phyloP scores from a whole-genome alignment of 2,329 filamentous ascomycete species.

The Talaromyces sp. region DNA sequence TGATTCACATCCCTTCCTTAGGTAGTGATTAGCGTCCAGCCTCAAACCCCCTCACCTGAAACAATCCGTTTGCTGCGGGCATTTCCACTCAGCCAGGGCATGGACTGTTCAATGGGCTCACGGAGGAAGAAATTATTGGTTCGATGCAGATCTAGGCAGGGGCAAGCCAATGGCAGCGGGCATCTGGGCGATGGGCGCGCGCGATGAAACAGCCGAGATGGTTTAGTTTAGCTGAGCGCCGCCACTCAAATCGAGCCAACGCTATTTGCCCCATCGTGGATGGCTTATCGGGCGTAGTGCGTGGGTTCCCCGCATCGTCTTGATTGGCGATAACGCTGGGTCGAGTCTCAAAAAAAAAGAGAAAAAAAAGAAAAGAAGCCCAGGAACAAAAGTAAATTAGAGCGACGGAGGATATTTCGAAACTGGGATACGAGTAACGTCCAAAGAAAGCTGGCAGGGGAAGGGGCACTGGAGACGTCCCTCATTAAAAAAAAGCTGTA shows the following conservation, averaged over 20 bases:
- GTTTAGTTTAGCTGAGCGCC: neutral
- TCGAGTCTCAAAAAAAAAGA: no score
- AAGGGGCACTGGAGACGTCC: no score
- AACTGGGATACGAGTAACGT: no score
- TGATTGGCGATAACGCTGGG: neutral
- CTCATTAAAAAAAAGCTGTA: no score
- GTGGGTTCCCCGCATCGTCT: neutral
- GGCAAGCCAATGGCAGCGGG: neutral
- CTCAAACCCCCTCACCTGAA: slow-evolving; percentile 1
- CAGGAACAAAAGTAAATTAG: neutral
- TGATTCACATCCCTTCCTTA: neutral
- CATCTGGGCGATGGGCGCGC: neutral
- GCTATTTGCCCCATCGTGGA: neutral
- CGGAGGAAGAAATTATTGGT: neutral
- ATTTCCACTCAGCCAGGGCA: slow-evolving; percentile 5
- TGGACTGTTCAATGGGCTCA: neutral
- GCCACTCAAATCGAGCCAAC: neutral
- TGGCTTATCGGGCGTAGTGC: neutral
- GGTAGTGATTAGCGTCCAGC: neutral
- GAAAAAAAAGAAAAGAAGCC: neutral
- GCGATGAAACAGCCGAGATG: slow-evolving; percentile 4
- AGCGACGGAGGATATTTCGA: neutral
- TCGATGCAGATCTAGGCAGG: slow-evolving; percentile 6
- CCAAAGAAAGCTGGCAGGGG: no score
- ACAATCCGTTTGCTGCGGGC: slow-evolving; percentile 3